These are phyloP conservation scores for Tympanopsis confertula DNA, from an alignment of 2,329 filamentous ascomycete species.

Conservation along the genomic window DNA sequence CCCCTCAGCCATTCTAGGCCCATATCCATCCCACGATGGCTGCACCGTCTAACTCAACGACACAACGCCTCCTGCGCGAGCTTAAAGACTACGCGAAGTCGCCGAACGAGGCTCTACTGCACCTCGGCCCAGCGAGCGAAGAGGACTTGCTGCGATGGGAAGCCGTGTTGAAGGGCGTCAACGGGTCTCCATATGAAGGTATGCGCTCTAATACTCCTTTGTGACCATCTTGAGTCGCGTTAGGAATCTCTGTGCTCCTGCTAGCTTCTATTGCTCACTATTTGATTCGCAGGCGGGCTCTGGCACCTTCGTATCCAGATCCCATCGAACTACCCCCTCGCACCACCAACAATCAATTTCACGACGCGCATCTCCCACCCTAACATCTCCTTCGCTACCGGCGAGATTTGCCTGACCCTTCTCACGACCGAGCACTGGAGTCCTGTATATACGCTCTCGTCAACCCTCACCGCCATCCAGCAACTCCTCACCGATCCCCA, in stretches of 20 bases:
- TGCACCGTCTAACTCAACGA: constrained; percentile 9
- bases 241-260: too few species aligned
- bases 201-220: not conserved
- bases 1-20: too few species aligned
- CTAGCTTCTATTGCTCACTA: too few species aligned
- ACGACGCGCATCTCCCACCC: not conserved
- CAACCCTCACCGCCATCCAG: constrained; percentile 30
- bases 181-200: constrained; percentile 10
- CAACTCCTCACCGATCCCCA: constrained; percentile 29
- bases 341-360: not conserved
- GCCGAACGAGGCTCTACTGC: constrained; percentile 9
- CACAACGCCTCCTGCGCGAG: constrained; percentile 1
- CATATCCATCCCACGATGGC: too few species aligned
- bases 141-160: constrained; percentile 12
- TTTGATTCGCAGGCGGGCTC: constrained; percentile 1
- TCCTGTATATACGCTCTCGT: constrained; percentile 8
- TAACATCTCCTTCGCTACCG: not conserved
- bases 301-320: not conserved
- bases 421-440: constrained; percentile 1
- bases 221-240: too few species aligned
- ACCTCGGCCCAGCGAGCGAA: constrained; percentile 10
- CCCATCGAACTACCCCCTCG: constrained; percentile 1
- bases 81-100: constrained; percentile 8
- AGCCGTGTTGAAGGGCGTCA: constrained; percentile 9
- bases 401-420: not conserved